A percentile compares a stretch with the other conserved stretches of the same genome.
These are phyloP conservation scores for Nannochloris sp. DNA, from an alignment of 139 green algal genomes.

Conservation along the genomic window DNA sequence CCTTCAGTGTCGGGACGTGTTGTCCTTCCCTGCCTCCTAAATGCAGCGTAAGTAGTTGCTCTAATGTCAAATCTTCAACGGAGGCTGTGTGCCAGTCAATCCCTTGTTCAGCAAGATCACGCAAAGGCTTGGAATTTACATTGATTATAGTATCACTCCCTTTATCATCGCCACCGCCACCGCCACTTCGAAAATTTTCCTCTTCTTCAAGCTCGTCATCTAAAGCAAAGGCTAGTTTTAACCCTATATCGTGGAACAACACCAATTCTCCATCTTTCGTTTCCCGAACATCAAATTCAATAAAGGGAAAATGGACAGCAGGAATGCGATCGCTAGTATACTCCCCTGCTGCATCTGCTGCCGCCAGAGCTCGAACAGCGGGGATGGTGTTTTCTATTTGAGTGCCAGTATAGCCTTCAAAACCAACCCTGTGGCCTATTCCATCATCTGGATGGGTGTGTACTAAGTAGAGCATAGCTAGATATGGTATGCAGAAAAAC, in stretches of 20 bases:
- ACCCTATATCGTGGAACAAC: conserved; percentile 9
- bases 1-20: conserved; percentile 19
- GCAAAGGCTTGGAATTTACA: no score
- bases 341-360: background rate
- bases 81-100: no score
- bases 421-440: conserved; percentile 8
- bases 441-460: background rate
- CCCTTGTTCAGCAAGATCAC: no score
- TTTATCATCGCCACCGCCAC: background rate
- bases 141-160: background rate
- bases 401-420: background rate
- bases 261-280: conserved; percentile 17
- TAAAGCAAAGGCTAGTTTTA: background rate
- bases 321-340: no score
- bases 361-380: background rate
- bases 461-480: background rate
- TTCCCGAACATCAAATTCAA: conserved; percentile 24
- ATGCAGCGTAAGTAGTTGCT: conserved; percentile 25
- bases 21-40: conserved; percentile 23
- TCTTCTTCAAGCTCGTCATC: background rate
- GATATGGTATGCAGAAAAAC: background rate
- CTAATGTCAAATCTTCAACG: conserved; percentile 13
- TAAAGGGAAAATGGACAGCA: conserved; percentile 5
- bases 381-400: conserved; percentile 11
- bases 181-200: background rate